Conservation (phyloP, 2,329 filamentous ascomycete species). For the Nigrograna mackinnonii region DNA sequence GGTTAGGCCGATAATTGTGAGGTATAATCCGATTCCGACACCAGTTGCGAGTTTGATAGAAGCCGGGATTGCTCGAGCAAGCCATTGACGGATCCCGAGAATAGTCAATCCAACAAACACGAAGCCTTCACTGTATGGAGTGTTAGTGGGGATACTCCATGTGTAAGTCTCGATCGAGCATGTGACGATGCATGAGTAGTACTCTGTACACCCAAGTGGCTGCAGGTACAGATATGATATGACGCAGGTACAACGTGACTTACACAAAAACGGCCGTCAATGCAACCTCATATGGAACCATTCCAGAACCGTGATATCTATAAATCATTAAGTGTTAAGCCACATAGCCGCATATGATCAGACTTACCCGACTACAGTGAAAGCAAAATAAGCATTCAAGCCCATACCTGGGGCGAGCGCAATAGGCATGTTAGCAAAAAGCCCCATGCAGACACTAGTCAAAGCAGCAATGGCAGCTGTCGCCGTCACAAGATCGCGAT, state of each 20-base stretch:
- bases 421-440: conserved; percentile 80
- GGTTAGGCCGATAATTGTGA: conserved; percentile 75
- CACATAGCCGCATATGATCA: conserved; percentile 36
- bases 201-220: no score
- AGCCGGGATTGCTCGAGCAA: conserved; percentile 68
- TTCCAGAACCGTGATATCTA: conserved; percentile 24
- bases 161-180: no score
- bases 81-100: conserved; percentile 72
- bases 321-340: not conserved
- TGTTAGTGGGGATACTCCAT: no score
- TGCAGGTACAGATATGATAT: conserved; percentile 58
- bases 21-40: conserved; percentile 82
- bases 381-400: conserved; percentile 86
- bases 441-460: conserved; percentile 80
- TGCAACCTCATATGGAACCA: conserved; percentile 74
- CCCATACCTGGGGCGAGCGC: conserved; percentile 77
- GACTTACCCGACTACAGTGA: conserved; percentile 77
- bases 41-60: conserved; percentile 87
- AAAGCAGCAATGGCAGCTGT: conserved; percentile 82
- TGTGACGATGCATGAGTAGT: conserved; percentile 56
- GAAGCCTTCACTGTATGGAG: no score
- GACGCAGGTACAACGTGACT: conserved; percentile 60
- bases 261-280: conserved; percentile 88
- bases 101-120: conserved; percentile 78
- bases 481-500: conserved; percentile 80